A percentile compares a stretch with the other conserved stretches of the same genome.
phyloP scores from a whole-genome alignment of 768 basidiomycete genomes.

The Lepiota venenata region DNA sequence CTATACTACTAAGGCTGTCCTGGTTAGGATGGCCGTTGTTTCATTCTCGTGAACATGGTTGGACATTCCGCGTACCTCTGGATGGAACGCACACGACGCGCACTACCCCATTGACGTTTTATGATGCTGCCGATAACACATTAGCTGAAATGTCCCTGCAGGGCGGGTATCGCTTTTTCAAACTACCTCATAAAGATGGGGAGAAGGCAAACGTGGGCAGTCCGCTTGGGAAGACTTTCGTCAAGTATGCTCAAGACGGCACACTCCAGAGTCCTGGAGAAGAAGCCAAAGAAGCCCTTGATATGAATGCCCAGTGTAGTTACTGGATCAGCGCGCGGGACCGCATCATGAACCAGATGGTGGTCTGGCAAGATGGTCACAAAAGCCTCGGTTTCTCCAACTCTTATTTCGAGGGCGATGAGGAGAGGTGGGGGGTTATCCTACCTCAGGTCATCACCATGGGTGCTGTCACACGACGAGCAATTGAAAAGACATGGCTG shows the following conservation, averaged over 20 bases:
- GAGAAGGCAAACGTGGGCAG: constrained; percentile 94
- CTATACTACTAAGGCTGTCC: constrained; percentile 79
- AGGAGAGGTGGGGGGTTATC: constrained; percentile 82
- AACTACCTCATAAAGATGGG: constrained; percentile 95
- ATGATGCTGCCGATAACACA: constrained; percentile 56
- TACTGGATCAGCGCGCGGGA: constrained; percentile 98
- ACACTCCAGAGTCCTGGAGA: constrained; percentile 79
- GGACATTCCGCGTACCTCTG: constrained; percentile 80
- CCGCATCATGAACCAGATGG: constrained; percentile 89
- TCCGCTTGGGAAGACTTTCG: constrained; percentile 85
- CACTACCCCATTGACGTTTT: constrained; percentile 49
- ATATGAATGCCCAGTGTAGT: constrained; percentile 91
- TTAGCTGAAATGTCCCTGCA: constrained; percentile 48
- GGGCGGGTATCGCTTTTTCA: constrained; percentile 70
- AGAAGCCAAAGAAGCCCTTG: constrained; percentile 80
- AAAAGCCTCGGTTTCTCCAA: constrained; percentile 49
- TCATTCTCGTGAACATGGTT: constrained; percentile 84
- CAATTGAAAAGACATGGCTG: constrained; percentile 97
- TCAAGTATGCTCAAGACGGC: constrained; percentile 85
- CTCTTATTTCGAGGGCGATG: constrained; percentile 12
- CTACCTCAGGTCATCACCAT: constrained; percentile 96
- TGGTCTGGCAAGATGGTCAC: constrained; percentile 69
- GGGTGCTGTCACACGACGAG: constrained; percentile 97
- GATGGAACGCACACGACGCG: constrained; percentile 43
- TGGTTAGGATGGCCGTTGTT: constrained; percentile 89